Percentiles rank a stretch among this genome's conserved stretches.
Evolutionary conservation across 2,329 filamentous ascomycete species (phyloP).

Genomic region (Fusarium clavum): DNA sequence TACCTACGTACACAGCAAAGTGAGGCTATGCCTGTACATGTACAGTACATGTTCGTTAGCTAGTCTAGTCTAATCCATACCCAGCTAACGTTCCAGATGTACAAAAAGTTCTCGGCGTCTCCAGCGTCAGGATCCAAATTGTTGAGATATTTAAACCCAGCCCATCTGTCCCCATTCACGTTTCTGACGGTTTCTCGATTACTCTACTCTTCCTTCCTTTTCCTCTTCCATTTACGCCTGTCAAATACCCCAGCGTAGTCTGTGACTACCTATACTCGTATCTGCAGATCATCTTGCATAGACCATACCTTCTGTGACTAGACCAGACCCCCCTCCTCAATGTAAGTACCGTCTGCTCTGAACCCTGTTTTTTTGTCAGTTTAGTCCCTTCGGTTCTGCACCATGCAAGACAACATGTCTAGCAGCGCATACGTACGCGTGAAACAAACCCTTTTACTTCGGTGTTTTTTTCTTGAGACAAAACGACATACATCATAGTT

Average conservation of each 20-base stretch:
- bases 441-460: neutral
- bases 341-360: neutral
- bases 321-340: neutral
- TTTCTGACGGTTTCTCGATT: conserved; percentile 1
- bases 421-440: neutral
- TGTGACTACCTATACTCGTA: neutral
- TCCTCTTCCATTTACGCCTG: neutral
- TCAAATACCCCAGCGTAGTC: neutral
- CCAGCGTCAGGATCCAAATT: neutral
- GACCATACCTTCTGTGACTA: neutral
- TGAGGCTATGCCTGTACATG: conserved; percentile 2
- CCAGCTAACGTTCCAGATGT: conserved; percentile 1
- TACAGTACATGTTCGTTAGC: neutral
- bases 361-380: neutral
- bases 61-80: neutral
- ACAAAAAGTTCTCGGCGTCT: neutral
- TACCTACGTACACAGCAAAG: neutral
- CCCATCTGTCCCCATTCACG: neutral
- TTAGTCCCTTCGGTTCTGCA: neutral
- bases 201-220: neutral
- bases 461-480: neutral
- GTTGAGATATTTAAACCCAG: neutral
- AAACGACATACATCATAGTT: neutral
- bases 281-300: neutral
- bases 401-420: neutral